phyloP scores from a whole-genome alignment of 1,139 yeast species.

The Kodamaea ohmeri region DNA sequence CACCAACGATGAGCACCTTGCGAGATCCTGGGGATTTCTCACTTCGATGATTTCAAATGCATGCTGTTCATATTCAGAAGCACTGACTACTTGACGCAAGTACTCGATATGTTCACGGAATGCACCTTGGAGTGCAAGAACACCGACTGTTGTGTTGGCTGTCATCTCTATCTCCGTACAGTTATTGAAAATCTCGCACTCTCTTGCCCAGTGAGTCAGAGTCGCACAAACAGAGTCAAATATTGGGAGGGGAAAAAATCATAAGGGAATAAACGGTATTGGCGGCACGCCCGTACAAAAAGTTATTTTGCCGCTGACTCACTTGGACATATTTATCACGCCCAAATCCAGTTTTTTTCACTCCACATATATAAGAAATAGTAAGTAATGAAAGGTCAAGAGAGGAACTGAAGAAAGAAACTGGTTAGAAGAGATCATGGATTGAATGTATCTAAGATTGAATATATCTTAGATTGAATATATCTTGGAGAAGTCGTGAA shows the following conservation, averaged over 20 bases:
- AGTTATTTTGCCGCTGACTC: not conserved
- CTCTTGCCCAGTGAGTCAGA: slow-evolving; percentile 1
- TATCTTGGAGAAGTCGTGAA: no score
- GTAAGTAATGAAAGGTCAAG: no score
- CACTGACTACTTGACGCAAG: slow-evolving; percentile 38
- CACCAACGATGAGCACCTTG: slow-evolving; percentile 55
- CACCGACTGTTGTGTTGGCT: slow-evolving; percentile 49
- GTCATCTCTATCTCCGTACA: no score
- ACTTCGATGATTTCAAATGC: slow-evolving; percentile 46
- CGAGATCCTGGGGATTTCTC: slow-evolving; percentile 49
- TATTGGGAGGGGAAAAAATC: slow-evolving; percentile 1
- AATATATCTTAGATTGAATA: no score
- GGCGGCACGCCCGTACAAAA: not conserved
- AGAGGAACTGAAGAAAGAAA: no score
- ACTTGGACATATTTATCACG: not conserved
- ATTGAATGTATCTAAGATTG: no score
- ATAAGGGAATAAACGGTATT: slow-evolving; percentile 1
- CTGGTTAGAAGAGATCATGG: no score
- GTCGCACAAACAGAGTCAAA: slow-evolving; percentile 5
- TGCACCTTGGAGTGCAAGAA: slow-evolving; percentile 80
- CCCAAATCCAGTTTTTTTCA: not conserved
- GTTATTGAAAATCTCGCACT: no score
- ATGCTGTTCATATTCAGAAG: slow-evolving; percentile 18
- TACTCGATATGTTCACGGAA: slow-evolving; percentile 67
- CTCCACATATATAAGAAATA: no score